Evolutionary conservation across 768 basidiomycete species (phyloP).

Genomic region (Crepidotus variabilis): DNA sequence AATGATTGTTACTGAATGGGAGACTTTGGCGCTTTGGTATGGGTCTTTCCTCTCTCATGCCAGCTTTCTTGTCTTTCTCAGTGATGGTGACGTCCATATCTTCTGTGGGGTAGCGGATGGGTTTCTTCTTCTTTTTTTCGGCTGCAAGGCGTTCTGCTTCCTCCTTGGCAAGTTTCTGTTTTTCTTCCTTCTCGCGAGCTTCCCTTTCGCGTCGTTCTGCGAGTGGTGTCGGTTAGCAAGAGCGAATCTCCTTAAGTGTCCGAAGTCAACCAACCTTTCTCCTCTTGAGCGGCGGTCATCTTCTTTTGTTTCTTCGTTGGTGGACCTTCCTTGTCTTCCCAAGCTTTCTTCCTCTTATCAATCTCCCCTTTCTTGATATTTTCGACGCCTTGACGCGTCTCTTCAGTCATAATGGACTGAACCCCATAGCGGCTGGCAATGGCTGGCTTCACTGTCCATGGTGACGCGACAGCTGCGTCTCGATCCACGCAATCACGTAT

Average conservation of each 20-base stretch:
- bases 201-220: slow-evolving; percentile 70
- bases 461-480: slow-evolving; percentile 87
- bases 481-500: slow-evolving; percentile 94
- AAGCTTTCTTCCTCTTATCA: slow-evolving; percentile 88
- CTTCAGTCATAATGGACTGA: slow-evolving; percentile 81
- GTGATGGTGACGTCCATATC: slow-evolving; percentile 79
- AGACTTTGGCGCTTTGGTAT: slow-evolving; percentile 55
- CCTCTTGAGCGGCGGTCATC: slow-evolving; percentile 67
- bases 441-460: slow-evolving; percentile 89
- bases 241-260: slow-evolving; percentile 6
- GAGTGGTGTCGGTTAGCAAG: slow-evolving; percentile 18
- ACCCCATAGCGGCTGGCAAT: slow-evolving; percentile 87
- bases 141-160: slow-evolving; percentile 69
- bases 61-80: slow-evolving; percentile 81
- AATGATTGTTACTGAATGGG: slow-evolving; percentile 64
- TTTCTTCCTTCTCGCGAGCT: slow-evolving; percentile 65
- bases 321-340: slow-evolving; percentile 85
- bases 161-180: slow-evolving; percentile 59
- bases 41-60: slow-evolving; percentile 66
- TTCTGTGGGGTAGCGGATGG: slow-evolving; percentile 89
- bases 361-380: slow-evolving; percentile 83
- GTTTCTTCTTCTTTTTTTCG: slow-evolving; percentile 86
- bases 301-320: slow-evolving; percentile 82
- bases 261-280: slow-evolving; percentile 49
- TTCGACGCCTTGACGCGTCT: slow-evolving; percentile 74